Base-by-base conservation (phyloP, 2,329 filamentous ascomycete species). In the Aspergillus neotritici region DNA sequence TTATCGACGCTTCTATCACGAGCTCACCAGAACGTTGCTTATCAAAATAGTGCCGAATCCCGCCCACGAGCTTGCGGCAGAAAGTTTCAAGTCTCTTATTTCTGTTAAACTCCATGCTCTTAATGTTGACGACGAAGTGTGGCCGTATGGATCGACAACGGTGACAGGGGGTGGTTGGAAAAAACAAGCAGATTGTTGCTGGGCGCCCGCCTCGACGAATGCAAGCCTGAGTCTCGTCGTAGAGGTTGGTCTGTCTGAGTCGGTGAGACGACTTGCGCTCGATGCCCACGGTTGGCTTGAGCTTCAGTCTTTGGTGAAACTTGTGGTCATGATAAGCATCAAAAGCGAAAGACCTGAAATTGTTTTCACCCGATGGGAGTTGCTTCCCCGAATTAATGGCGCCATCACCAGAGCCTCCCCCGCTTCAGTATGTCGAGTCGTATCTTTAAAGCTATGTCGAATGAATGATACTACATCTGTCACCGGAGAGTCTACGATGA, bases 131-230 rank as follows among this genome's bases (percentile, higher is more conserved):
- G 7, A 31, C 43, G 47, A 50, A 4, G 33, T 52, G 31, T 35
- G 14, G 33, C 40, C 48, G 39, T 41, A 46, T 25, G 46, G 48
- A 38, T 50, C 48, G 14, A 43, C 50, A 31, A 55, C 48, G 37
- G 43, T 51, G 37, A 50, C 43, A 12, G n/a, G 50, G 40, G 50
- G 50, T 41, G 43, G 42, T 42, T 53, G 52, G 52, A 50, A 36
- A 39, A 55, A 50, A 33, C 48, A 53, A 32, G 50, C 50, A 29
- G 48, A 55, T 36, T 51, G 45, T 44, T 53, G 43, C 43, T 55
- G 47, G 45, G 47, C 47, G 45, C 50, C 52, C 8, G 37, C 29
- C 43, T 47, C 34, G 21, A 40, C 42, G 43, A 33, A 37, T 43
- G n/a, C 44, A 38, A 47, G 38, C 15, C 39, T 44, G 34, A 52